Evolutionary conservation across 2,329 filamentous ascomycete genomes (phyloP).

Genomic region (Aspergillus sergii): DNA sequence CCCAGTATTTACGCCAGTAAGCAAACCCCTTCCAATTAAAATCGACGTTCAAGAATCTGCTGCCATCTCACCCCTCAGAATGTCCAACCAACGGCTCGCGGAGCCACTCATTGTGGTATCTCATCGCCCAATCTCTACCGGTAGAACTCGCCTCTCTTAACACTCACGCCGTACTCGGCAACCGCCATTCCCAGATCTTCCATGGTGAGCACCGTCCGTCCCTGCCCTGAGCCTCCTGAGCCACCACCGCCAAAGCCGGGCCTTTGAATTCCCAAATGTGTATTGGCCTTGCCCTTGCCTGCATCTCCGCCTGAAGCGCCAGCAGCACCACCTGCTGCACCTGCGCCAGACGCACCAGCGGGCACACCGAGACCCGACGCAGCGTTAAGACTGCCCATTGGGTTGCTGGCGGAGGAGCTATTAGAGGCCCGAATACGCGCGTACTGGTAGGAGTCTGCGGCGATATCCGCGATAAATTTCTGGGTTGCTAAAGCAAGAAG

Average conservation of each 20-base stretch:
- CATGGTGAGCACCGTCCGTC: slow-evolving; percentile 94
- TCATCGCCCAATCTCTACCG: slow-evolving; percentile 53
- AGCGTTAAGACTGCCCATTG: slow-evolving; percentile 82
- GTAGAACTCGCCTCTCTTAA: slow-evolving; percentile 97
- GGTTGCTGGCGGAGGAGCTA: slow-evolving; percentile 82
- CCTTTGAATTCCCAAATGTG: slow-evolving; percentile 70
- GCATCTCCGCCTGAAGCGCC: slow-evolving; percentile 52
- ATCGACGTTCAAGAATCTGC: background rate
- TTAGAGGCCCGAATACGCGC: slow-evolving; percentile 93
- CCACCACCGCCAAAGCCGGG: slow-evolving; percentile 85
- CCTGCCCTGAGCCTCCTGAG: slow-evolving; percentile 78
- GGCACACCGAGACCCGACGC: slow-evolving; percentile 58
- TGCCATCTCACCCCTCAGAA: too few relatives aligned
- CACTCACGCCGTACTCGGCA: slow-evolving; percentile 94
- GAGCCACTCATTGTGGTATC: background rate
- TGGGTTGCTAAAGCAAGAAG: slow-evolving; percentile 96
- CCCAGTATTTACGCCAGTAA: slow-evolving; percentile 18
- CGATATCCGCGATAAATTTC: slow-evolving; percentile 97
- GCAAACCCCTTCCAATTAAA: slow-evolving; percentile 4
- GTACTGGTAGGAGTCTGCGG: slow-evolving; percentile 97
- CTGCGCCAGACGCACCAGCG: slow-evolving; percentile 58
- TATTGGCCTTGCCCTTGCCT: slow-evolving; percentile 53
- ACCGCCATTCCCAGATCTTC: slow-evolving; percentile 98
- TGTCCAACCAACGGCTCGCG: background rate
- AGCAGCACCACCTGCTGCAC: slow-evolving; percentile 51